Percentiles rank a stretch among this genome's conserved stretches.
Conservation (phyloP, 2,329 filamentous ascomycete genomes). For the Colletotrichum kahawae region DNA sequence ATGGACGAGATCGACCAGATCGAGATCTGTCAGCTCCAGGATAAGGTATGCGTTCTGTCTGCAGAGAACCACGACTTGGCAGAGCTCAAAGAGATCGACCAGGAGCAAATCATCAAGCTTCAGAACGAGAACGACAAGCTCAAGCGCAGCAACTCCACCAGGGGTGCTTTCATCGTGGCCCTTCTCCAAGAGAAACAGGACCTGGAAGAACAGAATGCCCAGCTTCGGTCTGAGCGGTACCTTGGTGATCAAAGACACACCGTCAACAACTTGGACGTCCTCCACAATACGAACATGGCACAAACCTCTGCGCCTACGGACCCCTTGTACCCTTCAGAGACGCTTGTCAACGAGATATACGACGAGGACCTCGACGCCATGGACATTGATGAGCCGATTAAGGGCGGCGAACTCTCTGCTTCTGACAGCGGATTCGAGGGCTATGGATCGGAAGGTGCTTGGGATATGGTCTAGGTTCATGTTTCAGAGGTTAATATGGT, state of each 20-base stretch:
- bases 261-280: neutral
- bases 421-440: neutral
- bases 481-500: neutral
- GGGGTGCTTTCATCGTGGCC: neutral
- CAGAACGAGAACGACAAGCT: neutral
- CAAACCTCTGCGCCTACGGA: fast-evolving
- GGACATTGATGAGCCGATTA: neutral
- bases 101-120: neutral
- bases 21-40: neutral
- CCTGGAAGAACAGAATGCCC: neutral
- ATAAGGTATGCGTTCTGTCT: neutral
- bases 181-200: neutral
- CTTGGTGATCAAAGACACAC: neutral
- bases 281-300: fast-evolving
- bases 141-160: neutral
- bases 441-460: neutral
- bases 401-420: neutral
- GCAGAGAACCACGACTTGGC: neutral
- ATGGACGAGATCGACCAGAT: neutral
- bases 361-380: neutral
- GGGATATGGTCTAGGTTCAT: neutral
- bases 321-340: neutral
- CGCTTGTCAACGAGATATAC: neutral
- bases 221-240: neutral
- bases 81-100: neutral